phyloP scores from a whole-genome alignment of 169 alveolate species.

The Amoebophrya sp. region DNA sequence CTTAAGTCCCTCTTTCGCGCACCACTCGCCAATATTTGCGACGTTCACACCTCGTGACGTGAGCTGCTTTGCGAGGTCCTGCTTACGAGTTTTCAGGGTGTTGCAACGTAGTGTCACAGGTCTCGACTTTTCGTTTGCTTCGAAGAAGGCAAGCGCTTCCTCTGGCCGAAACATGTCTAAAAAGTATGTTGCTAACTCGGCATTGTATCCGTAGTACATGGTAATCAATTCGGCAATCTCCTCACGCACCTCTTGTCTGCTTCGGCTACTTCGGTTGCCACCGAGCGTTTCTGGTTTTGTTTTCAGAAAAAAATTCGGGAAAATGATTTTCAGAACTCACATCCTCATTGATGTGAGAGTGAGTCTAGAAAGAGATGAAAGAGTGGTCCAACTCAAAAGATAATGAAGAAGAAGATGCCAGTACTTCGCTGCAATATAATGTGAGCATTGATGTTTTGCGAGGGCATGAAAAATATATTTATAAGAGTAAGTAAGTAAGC shows the following conservation, averaged over 20 bases:
- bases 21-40: conserved; percentile 77
- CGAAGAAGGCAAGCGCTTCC: conserved; percentile 74
- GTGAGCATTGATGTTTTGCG: no score
- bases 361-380: no score
- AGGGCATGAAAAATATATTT: no score
- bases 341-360: no score
- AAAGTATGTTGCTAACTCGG: conserved; percentile 72
- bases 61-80: conserved; percentile 74
- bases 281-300: not conserved
- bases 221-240: conserved; percentile 61
- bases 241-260: conserved; percentile 52
- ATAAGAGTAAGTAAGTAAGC: not conserved
- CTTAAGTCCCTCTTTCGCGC: conserved; percentile 28
- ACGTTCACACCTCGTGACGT: conserved; percentile 77
- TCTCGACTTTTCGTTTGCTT: conserved; percentile 75
- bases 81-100: conserved; percentile 73
- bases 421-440: no score
- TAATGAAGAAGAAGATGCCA: no score
- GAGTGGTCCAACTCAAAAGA: no score
- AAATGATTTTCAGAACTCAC: no score
- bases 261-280: not conserved
- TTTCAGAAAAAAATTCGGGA: no score
- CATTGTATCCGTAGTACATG: conserved; percentile 72
- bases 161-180: conserved; percentile 68
- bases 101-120: conserved; percentile 77